Conservation (phyloP, 2,329 filamentous ascomycete genomes). For the Cadophora malorum region DNA sequence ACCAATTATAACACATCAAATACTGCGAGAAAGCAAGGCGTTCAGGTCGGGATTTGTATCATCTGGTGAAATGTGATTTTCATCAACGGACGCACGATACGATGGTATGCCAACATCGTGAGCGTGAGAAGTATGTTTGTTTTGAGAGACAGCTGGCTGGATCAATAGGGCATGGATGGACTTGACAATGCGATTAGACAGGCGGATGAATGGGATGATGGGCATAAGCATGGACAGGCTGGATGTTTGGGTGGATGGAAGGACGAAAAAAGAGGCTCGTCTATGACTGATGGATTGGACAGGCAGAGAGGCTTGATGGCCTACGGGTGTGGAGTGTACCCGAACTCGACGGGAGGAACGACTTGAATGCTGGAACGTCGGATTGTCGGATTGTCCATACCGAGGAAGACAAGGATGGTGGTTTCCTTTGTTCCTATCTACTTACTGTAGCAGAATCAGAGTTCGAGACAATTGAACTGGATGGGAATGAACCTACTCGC, state of each 20-base stretch:
- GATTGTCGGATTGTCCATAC: neutral
- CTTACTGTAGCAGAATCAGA: constrained; percentile 14
- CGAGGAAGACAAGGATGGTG: neutral
- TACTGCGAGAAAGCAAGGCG: constrained; percentile 18
- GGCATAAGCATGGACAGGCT: neutral
- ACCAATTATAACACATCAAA: constrained; percentile 5
- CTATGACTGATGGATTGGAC: neutral
- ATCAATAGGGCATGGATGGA: neutral
- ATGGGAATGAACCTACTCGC: neutral
- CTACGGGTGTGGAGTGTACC: too few species aligned
- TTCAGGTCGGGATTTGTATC: constrained; percentile 15
- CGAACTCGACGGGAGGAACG: neutral
- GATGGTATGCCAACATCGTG: neutral
- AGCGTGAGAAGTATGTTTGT: neutral
- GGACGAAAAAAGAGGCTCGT: neutral
- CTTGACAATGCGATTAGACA: constrained; percentile 5
- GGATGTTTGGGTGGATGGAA: neutral
- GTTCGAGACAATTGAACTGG: constrained; percentile 5
- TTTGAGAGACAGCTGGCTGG: constrained; percentile 14
- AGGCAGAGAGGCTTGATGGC: neutral
- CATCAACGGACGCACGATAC: neutral
- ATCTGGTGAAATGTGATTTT: neutral
- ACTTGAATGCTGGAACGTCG: neutral
- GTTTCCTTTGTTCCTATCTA: constrained; percentile 14
- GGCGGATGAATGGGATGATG: neutral